Percentiles rank a stretch among this genome's conserved stretches.
phyloP scores from a whole-genome alignment of 148 eudicot species.

The Limonium bicolor region DNA sequence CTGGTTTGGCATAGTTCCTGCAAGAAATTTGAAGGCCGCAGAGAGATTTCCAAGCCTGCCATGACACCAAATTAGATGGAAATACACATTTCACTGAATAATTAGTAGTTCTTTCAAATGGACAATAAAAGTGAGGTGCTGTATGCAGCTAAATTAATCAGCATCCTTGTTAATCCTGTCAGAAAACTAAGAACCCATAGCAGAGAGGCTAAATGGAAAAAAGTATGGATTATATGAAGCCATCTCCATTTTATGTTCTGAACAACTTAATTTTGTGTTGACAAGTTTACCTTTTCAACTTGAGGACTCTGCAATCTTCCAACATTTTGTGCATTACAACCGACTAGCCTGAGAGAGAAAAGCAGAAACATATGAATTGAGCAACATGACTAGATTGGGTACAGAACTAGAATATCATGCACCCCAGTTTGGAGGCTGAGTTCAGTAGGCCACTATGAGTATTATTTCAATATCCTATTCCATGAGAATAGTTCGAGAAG shows the following conservation, averaged over 20 bases:
- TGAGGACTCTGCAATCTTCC: slow-evolving; percentile 21
- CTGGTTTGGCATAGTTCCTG: slow-evolving; percentile 50
- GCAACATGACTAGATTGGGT: background rate
- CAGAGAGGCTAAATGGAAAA: slow-evolving; percentile 2
- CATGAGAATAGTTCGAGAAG: background rate
- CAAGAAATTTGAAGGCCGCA: slow-evolving; percentile 47
- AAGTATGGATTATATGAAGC: too few species aligned
- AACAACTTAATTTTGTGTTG: background rate
- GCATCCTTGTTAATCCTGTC: background rate
- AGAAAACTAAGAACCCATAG: background rate
- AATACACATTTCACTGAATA: slow-evolving; percentile 6
- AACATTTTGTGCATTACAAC: slow-evolving; percentile 37
- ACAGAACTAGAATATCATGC: background rate
- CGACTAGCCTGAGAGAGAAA: slow-evolving; percentile 27
- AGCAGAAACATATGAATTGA: background rate
- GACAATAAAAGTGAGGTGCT: background rate
- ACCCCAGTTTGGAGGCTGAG: background rate
- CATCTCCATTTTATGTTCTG: too few species aligned
- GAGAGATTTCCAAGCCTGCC: slow-evolving; percentile 84
- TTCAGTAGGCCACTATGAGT: too few species aligned
- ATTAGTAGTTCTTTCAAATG: background rate
- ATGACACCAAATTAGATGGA: too few species aligned
- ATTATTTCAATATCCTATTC: too few species aligned
- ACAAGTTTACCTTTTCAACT: slow-evolving; percentile 60
- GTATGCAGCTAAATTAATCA: background rate